These are phyloP conservation scores for Malania oleifera DNA, from an alignment of 164 flowering plant species.

Conservation along the genomic window DNA sequence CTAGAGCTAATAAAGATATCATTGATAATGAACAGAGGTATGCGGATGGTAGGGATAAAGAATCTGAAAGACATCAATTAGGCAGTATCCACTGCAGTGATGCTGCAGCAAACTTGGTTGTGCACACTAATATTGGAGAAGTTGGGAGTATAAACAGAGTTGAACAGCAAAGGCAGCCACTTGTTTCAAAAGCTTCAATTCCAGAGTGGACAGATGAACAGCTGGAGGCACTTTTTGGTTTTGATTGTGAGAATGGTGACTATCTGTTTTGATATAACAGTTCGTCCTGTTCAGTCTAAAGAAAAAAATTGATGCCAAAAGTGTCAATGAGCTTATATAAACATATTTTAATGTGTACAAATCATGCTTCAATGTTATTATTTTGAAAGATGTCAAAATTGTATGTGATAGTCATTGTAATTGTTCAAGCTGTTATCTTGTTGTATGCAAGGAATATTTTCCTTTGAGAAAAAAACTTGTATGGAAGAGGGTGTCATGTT, in stretches of 20 bases:
- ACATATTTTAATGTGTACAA: no score
- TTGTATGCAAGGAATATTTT: no score
- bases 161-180: constrained; percentile 20
- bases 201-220: constrained; percentile 82
- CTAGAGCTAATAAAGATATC: constrained; percentile 1
- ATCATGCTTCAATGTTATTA: no score
- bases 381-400: no score
- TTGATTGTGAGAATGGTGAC: constrained; percentile 26
- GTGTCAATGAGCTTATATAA: no score
- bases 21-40: constrained; percentile 3
- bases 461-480: no score
- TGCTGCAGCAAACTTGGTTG: constrained; percentile 10
- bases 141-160: constrained; percentile 9
- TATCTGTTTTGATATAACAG: constrained; percentile 6
- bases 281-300: background rate
- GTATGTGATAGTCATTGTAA: no score
- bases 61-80: constrained; percentile 1
- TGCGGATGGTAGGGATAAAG: background rate
- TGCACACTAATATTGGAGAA: constrained; percentile 13
- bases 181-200: constrained; percentile 21
- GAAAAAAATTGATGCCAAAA: no score
- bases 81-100: constrained; percentile 6
- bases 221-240: constrained; percentile 50
- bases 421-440: no score
- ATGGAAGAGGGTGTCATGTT: no score